Conservation (phyloP, 2,329 filamentous ascomycete genomes). For the Phyllosticta citriasiana region DNA sequence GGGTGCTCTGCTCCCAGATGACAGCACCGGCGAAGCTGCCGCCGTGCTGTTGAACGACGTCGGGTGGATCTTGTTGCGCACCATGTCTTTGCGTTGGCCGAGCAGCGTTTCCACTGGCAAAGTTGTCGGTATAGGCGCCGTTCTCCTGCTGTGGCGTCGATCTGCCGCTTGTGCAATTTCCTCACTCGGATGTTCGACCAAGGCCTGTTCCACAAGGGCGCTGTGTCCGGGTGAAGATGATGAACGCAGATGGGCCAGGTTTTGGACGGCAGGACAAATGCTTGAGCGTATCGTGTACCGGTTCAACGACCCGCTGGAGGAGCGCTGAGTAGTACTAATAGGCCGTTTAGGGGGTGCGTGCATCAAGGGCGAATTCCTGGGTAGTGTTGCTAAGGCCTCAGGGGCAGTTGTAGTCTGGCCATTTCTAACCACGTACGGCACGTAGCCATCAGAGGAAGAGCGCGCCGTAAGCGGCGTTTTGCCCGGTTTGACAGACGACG, state of each 20-base stretch:
- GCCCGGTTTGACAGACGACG: not conserved
- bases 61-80: constrained; percentile 3
- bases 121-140: not conserved
- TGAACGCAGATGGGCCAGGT: constrained; percentile 16
- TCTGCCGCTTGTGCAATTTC: constrained; percentile 15
- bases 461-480: not conserved
- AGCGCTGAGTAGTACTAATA: not conserved
- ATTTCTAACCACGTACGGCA: not conserved
- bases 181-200: constrained; percentile 28
- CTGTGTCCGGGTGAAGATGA: constrained; percentile 19
- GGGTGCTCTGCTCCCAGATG: not conserved
- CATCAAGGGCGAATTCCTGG: not conserved
- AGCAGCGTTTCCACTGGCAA: constrained; percentile 3
- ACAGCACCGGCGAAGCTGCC: not conserved
- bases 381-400: not conserved
- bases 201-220: constrained; percentile 18
- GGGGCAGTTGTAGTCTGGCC: not conserved
- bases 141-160: constrained; percentile 1
- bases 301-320: constrained; percentile 14
- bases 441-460: not conserved
- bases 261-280: not conserved
- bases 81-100: constrained; percentile 1
- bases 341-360: not conserved
- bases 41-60: constrained; percentile 5
- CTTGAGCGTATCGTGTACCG: constrained; percentile 14